Evolutionary conservation across 352 stramenopile genomes (phyloP), one percentile per base, ranked within the genome.

Genomic region (Globisporangium spiculum): DNA sequence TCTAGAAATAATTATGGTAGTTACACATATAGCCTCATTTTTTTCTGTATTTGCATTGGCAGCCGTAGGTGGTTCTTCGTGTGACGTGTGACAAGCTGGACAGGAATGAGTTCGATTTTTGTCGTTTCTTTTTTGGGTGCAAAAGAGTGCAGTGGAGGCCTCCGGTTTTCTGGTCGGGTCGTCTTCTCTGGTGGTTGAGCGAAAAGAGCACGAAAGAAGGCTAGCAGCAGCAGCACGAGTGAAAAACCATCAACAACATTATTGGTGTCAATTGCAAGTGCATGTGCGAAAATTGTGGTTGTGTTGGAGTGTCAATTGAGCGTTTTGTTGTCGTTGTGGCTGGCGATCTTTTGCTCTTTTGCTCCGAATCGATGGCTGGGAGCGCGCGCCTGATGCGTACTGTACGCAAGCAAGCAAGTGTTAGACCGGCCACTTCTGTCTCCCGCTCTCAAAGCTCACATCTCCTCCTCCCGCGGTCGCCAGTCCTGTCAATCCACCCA

Each of bases 81-180:
- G 44, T 52, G 44, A 52, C 44, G 44, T 52, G 44, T 52, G 44
- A 52, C 44, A 56, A 56, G 50, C n/a, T 56, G 50, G 50, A 26
- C 22, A 27, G 10, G 50, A 56, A 27, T 27, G 50, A 26, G 50
- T 56, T 56, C 50, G 50, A 56, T 56, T 36, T 60, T 60, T 38
- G 6, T 12, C 18, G 12, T 60, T 14, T 20, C n/a, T 56, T 27
- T 27, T 56, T 27, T 56, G n/a, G 50, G 22, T 56, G 50, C 50
- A 56, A 56, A 56, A 27, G n/a, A 38, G 32, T 10, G 32, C 32
- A 7, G 32, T 38, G 32, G 32, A 38, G 32, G 8, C 32, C 32
- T 38, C 32, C 5, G 32, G 32, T 38, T 12, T 38, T 48, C 14
- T 20, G 30, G 30, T 32, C 30, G 30, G 30, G 30, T 46, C 38